These are phyloP conservation scores for Neodidymelliopsis sp. DNA, from an alignment of 2,329 filamentous ascomycete species.

Conservation along the genomic window DNA sequence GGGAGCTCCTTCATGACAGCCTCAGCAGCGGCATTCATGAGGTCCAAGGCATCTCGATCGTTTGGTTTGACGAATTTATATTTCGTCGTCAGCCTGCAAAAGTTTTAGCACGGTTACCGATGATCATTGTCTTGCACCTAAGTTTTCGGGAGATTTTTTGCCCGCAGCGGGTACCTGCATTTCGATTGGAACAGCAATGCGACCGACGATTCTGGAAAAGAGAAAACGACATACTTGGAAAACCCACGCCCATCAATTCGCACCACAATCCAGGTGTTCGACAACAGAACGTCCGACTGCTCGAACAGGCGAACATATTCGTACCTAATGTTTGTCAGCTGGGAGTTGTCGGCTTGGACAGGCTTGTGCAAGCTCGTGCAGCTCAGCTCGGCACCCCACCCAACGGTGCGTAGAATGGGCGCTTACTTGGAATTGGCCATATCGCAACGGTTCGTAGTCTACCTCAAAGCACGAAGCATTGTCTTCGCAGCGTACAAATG, in stretches of 20 bases:
- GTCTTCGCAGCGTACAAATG: neutral
- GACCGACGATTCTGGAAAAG: conserved; percentile 9
- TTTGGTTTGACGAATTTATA: conserved; percentile 93
- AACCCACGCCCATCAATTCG: conserved; percentile 94
- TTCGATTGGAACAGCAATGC: conserved; percentile 8
- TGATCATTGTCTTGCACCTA: neutral
- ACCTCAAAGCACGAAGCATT: conserved; percentile 9
- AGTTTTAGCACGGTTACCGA: neutral
- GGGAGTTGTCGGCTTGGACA: conserved; percentile 1
- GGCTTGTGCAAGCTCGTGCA: conserved; percentile 3
- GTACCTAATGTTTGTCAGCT: conserved; percentile 66
- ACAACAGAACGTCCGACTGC: conserved; percentile 78
- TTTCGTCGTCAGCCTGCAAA: conserved; percentile 75
- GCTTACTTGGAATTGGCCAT: conserved; percentile 23
- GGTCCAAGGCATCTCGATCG: conserved; percentile 81
- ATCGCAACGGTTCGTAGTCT: conserved; percentile 5
- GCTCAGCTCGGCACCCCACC: conserved; percentile 4
- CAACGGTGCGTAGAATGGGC: neutral
- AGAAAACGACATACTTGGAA: conserved; percentile 71
- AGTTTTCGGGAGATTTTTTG: neutral
- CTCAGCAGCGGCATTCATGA: conserved; percentile 94
- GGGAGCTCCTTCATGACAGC: conserved; percentile 83
- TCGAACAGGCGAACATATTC: conserved; percentile 95
- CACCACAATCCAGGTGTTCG: conserved; percentile 95
- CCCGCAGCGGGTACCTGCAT: conserved; percentile 30